Conservation (phyloP, 306 rosid genomes). For the Prunus fruticosa region DNA sequence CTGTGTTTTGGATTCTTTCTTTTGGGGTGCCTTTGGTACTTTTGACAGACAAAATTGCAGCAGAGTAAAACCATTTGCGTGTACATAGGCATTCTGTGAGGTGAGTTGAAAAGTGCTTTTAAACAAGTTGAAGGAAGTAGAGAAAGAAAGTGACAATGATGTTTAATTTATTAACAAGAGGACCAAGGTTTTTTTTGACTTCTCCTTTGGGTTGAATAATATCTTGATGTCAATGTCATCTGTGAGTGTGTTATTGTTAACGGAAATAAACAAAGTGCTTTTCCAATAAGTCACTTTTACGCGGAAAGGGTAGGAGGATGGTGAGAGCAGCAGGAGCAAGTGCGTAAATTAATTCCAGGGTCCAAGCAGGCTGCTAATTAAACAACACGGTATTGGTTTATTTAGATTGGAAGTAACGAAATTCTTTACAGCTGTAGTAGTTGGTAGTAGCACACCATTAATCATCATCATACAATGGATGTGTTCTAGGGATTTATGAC, state of each 20-base stretch:
- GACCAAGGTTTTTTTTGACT: background rate
- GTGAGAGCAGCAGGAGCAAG: background rate
- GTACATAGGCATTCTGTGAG: too few species aligned
- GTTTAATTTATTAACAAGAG: background rate
- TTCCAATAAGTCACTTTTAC: background rate
- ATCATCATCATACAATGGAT: background rate
- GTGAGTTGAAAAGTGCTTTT: too few species aligned
- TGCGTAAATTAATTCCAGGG: background rate
- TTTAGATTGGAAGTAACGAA: background rate
- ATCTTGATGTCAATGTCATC: background rate
- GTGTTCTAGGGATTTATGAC: background rate
- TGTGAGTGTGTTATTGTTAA: background rate
- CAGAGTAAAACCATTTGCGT: too few species aligned
- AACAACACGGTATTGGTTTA: background rate
- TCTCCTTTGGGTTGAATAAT: background rate
- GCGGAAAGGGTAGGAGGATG: background rate
- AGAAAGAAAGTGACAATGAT: background rate
- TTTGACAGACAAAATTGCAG: too few species aligned
- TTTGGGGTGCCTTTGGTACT: background rate
- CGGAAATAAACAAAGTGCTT: background rate
- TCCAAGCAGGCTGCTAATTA: background rate
- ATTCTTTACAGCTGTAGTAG: background rate
- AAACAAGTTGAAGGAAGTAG: background rate
- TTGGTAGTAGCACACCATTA: background rate
- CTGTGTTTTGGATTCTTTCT: too few species aligned